These are phyloP conservation scores for Trichosporon asahii DNA, from an alignment of 1,284 basidiomycete species.

Conservation along the genomic window DNA sequence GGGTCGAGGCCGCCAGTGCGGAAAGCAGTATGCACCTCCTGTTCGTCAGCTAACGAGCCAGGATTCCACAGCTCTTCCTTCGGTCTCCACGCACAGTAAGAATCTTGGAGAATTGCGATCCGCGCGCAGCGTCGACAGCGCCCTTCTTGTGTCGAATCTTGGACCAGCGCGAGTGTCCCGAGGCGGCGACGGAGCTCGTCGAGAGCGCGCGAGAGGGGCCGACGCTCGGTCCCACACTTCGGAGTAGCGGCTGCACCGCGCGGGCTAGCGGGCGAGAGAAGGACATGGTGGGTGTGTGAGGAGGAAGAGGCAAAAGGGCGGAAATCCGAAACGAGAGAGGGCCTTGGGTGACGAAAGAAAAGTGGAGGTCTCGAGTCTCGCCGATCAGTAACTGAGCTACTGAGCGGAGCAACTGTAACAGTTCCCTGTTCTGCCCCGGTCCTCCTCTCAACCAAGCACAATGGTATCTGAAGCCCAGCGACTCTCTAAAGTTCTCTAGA, in stretches of 20 bases:
- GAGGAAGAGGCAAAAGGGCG: neutral
- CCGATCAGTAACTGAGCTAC: neutral
- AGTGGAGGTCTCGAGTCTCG: neutral
- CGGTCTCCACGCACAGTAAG: slow-evolving; percentile 60
- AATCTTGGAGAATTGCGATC: slow-evolving; percentile 60
- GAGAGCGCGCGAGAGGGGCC: slow-evolving; percentile 9
- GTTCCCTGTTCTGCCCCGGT: too few relatives aligned
- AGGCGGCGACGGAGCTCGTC: slow-evolving; percentile 16
- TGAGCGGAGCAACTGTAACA: too few relatives aligned
- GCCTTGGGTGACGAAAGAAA: neutral
- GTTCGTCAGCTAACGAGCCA: neutral
- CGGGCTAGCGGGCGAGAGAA: neutral
- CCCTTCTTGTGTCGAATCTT: slow-evolving; percentile 83
- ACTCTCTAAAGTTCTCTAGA: too few relatives aligned
- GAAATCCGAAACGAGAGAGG: neutral
- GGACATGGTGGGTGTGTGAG: neutral
- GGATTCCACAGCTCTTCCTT: too few relatives aligned
- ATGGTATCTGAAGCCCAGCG: too few relatives aligned
- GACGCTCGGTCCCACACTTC: neutral
- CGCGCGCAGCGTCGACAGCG: slow-evolving; percentile 64
- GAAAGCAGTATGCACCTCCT: slow-evolving; percentile 70
- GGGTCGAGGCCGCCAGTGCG: slow-evolving; percentile 68
- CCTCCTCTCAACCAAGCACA: too few relatives aligned
- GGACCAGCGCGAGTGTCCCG: slow-evolving; percentile 60
- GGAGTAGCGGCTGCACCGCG: too few relatives aligned